Conservation (phyloP, 2,329 filamentous ascomycete species). For the Parastagonospora avenae region DNA sequence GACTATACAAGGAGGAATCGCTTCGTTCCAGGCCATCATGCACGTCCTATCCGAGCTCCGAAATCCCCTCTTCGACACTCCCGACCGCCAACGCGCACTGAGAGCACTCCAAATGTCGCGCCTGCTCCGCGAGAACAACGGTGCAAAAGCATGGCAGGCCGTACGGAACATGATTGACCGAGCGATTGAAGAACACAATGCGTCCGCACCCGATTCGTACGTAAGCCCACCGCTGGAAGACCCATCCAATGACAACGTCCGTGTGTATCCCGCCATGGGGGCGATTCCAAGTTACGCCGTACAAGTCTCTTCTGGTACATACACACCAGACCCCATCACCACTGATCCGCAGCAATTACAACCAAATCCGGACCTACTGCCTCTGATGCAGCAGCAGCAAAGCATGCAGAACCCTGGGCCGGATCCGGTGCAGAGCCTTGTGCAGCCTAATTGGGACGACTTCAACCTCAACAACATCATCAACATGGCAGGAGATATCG, state of each 20-base stretch:
- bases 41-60: conserved; percentile 47
- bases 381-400: conserved; percentile 13
- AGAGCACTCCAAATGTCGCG: conserved; percentile 40
- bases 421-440: neutral
- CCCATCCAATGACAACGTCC: conserved; percentile 14
- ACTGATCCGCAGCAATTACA: conserved; percentile 7
- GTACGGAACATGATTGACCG: conserved; percentile 48
- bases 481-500: conserved; percentile 37
- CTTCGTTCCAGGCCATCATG: conserved; percentile 46
- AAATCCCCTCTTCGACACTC: conserved; percentile 42
- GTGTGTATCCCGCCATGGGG: conserved; percentile 19
- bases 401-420: conserved; percentile 14
- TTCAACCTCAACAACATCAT: conserved; percentile 42
- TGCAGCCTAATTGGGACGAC: conserved; percentile 32
- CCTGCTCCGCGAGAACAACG: conserved; percentile 40
- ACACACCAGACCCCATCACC: conserved; percentile 4
- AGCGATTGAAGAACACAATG: conserved; percentile 32
- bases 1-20: conserved; percentile 31
- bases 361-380: conserved; percentile 4
- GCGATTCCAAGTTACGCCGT: conserved; percentile 21
- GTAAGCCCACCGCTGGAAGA: conserved; percentile 15
- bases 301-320: conserved; percentile 10
- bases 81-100: conserved; percentile 43
- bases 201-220: conserved; percentile 22
- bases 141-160: conserved; percentile 44